Evolutionary conservation across 805 yeast genomes (phyloP), one percentile per base, ranked within the genome.

Genomic region (Wickerhamiella australiensis): DNA sequence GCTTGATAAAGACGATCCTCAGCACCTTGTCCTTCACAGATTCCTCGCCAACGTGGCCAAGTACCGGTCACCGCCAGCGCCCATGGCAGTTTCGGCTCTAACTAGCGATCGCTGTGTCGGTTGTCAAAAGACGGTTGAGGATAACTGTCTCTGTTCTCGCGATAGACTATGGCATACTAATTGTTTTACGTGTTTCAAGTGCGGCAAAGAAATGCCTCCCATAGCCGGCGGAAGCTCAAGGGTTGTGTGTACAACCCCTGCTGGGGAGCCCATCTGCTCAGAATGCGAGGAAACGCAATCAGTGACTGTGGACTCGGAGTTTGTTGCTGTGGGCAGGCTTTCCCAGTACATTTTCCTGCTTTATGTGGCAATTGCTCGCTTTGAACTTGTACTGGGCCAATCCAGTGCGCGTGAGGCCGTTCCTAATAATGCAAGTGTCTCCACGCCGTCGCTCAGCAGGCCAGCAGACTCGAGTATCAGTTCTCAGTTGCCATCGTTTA

Each of bases 71-170:
- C 58, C 46, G 57, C 59, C 48, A 76, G 75, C 36, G n/a, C 23
- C 42, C 9, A 18, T 40, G 17, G 40, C 40, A 2, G 63, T 62
- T 23, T 57, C 56, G 11, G 68, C 67, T 1, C 57, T 61, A 46
- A 58, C 90, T 2, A 81, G 86, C 6, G 97, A 90, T 62, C 72
- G 77, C 2, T 92, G 98, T 66, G 68, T 68, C 11, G 61, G 64
- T 1, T 92, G 98, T 63, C 68, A 71, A 2, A 77, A 78, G 61
- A 79, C 87, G 56, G 84, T 90, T 36, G 96, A 92, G 64, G 92
- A 81, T 56, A 74, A 74, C n/a, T 90, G 97, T 65, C 68, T 79
- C 13, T 73, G 72, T 42, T 75, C 71, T 56, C 58, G 59, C 6
- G 78, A 78, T 31, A 67, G 69, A 46, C 75, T 96, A 57, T 90